phyloP scores from a whole-genome alignment of 495 filamentous ascomycete species.

The Arthonia radiata region DNA sequence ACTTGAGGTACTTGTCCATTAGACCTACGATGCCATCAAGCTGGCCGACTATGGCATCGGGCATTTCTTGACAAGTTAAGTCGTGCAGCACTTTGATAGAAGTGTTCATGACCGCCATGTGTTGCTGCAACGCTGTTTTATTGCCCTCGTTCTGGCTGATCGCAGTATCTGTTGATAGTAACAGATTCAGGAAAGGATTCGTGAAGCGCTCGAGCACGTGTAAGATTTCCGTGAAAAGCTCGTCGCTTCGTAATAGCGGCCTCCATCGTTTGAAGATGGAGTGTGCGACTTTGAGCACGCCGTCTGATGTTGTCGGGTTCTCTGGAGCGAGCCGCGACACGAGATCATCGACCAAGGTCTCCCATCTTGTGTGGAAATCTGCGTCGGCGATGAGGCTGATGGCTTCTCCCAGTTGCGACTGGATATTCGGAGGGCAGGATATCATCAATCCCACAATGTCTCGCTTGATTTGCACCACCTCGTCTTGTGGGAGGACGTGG shows the following conservation, averaged over 20 bases:
- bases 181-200: constrained; percentile 50
- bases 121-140: constrained; percentile 40
- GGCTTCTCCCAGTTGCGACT: constrained; percentile 82
- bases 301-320: constrained; percentile 62
- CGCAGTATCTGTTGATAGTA: constrained; percentile 55
- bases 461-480: constrained; percentile 71
- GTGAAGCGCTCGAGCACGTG: constrained; percentile 74
- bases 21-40: constrained; percentile 46
- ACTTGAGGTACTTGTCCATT: constrained; percentile 79
- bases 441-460: constrained; percentile 96
- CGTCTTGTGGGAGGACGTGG: constrained; percentile 56
- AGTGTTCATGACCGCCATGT: constrained; percentile 61
- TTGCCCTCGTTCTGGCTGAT: constrained; percentile 55
- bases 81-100: constrained; percentile 84
- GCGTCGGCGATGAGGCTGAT: constrained; percentile 94
- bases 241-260: constrained; percentile 74
- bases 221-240: constrained; percentile 76
- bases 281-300: constrained; percentile 88
- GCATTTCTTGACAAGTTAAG: constrained; percentile 85
- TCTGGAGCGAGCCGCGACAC: constrained; percentile 59
- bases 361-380: constrained; percentile 91
- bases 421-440: constrained; percentile 58
- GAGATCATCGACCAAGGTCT: constrained; percentile 77
- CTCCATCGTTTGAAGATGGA: constrained; percentile 95
- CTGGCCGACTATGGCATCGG: constrained; percentile 76